Evolutionary conservation across 495 filamentous ascomycete genomes (phyloP).

Genomic region (Lasiosphaeria ovina): DNA sequence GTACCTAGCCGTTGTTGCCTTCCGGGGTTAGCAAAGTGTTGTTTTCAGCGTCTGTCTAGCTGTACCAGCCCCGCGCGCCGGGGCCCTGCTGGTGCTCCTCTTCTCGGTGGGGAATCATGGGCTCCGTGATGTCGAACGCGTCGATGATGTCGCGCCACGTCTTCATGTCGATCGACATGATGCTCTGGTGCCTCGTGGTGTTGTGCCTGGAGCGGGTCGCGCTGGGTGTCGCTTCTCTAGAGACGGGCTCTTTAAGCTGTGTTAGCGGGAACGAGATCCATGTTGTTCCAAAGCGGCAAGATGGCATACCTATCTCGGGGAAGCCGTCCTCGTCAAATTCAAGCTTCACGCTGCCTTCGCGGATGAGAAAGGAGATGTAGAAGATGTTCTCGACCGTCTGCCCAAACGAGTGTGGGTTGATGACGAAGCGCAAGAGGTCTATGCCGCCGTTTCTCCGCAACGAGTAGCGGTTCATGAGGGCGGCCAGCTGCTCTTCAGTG

Average conservation of each 20-base stretch:
- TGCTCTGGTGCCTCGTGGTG: constrained; percentile 71
- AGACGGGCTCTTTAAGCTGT: constrained; percentile 10
- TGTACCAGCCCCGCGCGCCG: constrained; percentile 74
- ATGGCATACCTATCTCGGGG: constrained; percentile 67
- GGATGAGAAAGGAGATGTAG: constrained; percentile 90
- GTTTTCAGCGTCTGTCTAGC: constrained; percentile 31
- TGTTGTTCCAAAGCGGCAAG: constrained; percentile 1
- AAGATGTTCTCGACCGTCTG: constrained; percentile 98
- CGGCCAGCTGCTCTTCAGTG: constrained; percentile 32
- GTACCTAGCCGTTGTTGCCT: not conserved
- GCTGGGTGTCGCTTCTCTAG: constrained; percentile 5
- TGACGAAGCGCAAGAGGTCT: constrained; percentile 74
- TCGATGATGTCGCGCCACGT: constrained; percentile 76
- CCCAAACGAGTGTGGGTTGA: constrained; percentile 87
- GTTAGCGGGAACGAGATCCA: constrained; percentile 5
- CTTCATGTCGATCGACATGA: constrained; percentile 79
- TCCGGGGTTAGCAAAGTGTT: not conserved
- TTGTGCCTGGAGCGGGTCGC: constrained; percentile 30
- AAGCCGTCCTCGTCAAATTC: constrained; percentile 60
- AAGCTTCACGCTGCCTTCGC: constrained; percentile 74
- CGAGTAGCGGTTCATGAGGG: constrained; percentile 50
- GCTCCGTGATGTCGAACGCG: constrained; percentile 67
- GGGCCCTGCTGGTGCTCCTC: constrained; percentile 55
- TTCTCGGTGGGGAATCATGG: constrained; percentile 81
- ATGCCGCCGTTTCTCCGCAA: constrained; percentile 64